Percentiles rank a stretch among this genome's conserved stretches.
These are phyloP conservation scores for Rhodotorula sp. DNA, from an alignment of 1,284 basidiomycete genomes.

Conservation along the genomic window DNA sequence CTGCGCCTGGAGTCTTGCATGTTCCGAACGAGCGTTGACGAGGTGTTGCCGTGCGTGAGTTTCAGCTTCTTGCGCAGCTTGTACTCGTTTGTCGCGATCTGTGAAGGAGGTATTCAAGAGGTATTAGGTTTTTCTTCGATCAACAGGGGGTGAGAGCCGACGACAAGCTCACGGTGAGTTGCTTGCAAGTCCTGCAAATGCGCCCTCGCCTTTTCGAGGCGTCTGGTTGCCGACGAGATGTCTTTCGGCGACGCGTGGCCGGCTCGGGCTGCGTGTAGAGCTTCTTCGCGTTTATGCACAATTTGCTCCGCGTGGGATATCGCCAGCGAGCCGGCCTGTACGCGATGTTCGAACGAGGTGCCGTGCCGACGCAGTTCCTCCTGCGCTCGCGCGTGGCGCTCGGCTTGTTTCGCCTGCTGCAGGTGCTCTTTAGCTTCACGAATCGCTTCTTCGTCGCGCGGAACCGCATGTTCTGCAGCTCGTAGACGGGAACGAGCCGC, in stretches of 20 bases:
- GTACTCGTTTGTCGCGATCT: background rate
- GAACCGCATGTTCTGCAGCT: background rate
- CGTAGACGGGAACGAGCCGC: background rate
- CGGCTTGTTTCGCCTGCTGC: background rate
- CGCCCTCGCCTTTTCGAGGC: background rate
- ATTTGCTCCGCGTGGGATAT: background rate
- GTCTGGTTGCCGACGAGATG: background rate
- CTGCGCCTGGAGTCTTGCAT: too few relatives aligned
- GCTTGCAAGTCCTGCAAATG: background rate
- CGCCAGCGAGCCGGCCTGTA: too few relatives aligned
- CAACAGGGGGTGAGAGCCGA: background rate
- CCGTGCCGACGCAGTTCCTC: background rate
- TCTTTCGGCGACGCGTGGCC: background rate
- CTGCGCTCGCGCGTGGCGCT: background rate
- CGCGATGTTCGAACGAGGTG: background rate
- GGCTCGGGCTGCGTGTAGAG: too few relatives aligned
- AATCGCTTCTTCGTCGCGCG: background rate
- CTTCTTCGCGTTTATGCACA: too few relatives aligned
- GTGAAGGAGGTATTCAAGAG: background rate
- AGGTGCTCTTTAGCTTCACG: background rate
- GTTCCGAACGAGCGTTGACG: too few relatives aligned
- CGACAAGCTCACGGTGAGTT: background rate
- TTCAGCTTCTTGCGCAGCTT: too few relatives aligned
- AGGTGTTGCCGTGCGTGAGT: too few relatives aligned
- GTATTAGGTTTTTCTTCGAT: too few relatives aligned